Evolutionary conservation across 768 basidiomycete species (phyloP), one percentile per base, ranked within the genome.

Genomic region (Xerocomellus dryophilus): DNA sequence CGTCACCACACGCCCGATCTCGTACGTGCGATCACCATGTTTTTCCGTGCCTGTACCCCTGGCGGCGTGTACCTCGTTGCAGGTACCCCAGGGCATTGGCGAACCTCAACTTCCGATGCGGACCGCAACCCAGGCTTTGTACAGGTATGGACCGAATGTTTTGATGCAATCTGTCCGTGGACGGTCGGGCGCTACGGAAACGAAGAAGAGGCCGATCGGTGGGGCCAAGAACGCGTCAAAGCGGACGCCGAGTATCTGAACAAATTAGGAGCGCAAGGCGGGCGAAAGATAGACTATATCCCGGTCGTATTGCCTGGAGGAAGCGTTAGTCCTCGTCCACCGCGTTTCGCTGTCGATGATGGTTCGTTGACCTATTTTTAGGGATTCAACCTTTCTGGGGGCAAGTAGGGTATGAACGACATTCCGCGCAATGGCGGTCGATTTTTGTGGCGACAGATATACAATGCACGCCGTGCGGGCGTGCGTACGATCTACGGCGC

Each of bases 111-210:
- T 25, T 78, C 80, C 25, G 91, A 93, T 62, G 84, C 86, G 0
- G 87, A 91, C 66, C 74, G 74, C 2, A 79, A 90, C 56, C 81
- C 82, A 0, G 85, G 71, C 7, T 91, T 88, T 56, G 60, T 84
- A 12, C 73, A 81, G 45, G 76, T 90, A 10, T 92, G 86, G 84
- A 72, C 89, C 10, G 82, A 84, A n/a, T 82, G 82, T 21, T 88
- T 90, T 54, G 88, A 90, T 56, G 86, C 87, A 4, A 80, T 91
- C 51, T 86, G 84, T 20, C 91, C 91, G 7, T 93, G 90, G 90
- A 89, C 85, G 7, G 77, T 93, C 10, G 91, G 90, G 4, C 75
- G 88, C 32, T 91, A 82, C 65, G 72, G 71, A 18, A 78, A 76
- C 54, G 79, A 82, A 55, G 75, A 76, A 40, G 82, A 82, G 14